phyloP scores from a whole-genome alignment of 2,329 filamentous ascomycete genomes.

The Talaromyces sp. region DNA sequence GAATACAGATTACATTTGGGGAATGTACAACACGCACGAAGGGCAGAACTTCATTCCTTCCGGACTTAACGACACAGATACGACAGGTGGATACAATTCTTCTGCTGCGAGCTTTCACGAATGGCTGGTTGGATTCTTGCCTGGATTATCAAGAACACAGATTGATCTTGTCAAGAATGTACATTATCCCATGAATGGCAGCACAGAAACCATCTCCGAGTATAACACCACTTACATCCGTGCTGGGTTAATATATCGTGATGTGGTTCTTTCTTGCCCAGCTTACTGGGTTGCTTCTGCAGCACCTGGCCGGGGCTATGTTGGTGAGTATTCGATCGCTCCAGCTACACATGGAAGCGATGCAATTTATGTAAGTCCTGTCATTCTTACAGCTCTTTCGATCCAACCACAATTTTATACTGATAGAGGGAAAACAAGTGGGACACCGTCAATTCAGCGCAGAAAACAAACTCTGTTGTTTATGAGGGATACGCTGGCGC shows the following conservation, averaged over 20 bases:
- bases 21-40: conserved; percentile 66
- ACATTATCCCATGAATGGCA: conserved; percentile 53
- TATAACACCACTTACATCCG: conserved; percentile 57
- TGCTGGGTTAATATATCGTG: conserved; percentile 61
- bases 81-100: conserved; percentile 53
- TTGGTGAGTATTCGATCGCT: conserved; percentile 62
- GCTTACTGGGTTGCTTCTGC: conserved; percentile 58
- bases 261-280: conserved; percentile 63
- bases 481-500: conserved; percentile 63
- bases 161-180: conserved; percentile 44
- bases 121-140: conserved; percentile 61
- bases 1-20: conserved; percentile 52
- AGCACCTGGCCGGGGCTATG: conserved; percentile 51
- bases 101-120: conserved; percentile 52
- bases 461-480: conserved; percentile 55
- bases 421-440: conserved; percentile 43
- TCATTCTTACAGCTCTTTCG: background rate
- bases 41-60: conserved; percentile 64
- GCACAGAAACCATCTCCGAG: conserved; percentile 49
- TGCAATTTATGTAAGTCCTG: conserved; percentile 51
- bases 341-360: conserved; percentile 64
- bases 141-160: conserved; percentile 46
- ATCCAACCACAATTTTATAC: background rate
- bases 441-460: conserved; percentile 58
- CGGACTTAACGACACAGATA: conserved; percentile 44